Percentiles rank a stretch among this genome's conserved stretches.
Evolutionary conservation across 139 green algal species (phyloP).

Genomic region (Marvania coccoides): DNA sequence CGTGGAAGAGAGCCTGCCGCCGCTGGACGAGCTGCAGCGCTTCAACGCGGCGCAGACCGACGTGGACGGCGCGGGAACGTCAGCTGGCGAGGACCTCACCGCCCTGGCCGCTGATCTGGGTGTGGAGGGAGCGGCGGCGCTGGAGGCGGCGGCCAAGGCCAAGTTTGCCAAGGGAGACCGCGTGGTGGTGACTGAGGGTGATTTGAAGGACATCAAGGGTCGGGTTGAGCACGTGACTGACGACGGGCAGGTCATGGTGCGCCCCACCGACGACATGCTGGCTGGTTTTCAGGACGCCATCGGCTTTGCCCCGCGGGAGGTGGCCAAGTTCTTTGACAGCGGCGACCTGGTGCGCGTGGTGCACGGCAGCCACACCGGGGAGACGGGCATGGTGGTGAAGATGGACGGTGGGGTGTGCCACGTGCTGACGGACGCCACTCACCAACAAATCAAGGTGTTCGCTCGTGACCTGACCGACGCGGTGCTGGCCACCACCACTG

Average conservation of each 20-base stretch:
- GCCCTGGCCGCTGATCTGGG: conserved; percentile 14
- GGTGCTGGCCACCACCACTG: conserved; percentile 22
- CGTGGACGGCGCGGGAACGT: neutral
- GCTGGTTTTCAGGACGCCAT: conserved; percentile 42
- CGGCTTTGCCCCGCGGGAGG: conserved; percentile 45
- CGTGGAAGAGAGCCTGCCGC: conserved; percentile 52
- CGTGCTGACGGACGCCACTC: conserved; percentile 66
- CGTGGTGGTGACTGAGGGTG: conserved; percentile 31
- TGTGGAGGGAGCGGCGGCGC: neutral
- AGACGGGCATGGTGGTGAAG: conserved; percentile 79
- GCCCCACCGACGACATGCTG: conserved; percentile 3
- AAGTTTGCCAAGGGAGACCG: conserved; percentile 45
- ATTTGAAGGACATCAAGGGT: conserved; percentile 76
- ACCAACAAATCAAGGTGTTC: conserved; percentile 80
- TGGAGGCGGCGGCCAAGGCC: neutral
- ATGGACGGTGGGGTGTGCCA: conserved; percentile 52
- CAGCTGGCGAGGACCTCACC: conserved; percentile 5
- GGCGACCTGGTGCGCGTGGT: conserved; percentile 83
- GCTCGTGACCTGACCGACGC: conserved; percentile 69
- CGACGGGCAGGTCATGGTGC: conserved; percentile 61
- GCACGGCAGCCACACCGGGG: conserved; percentile 66
- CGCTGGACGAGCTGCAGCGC: conserved; percentile 82
- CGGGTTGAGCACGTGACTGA: conserved; percentile 48
- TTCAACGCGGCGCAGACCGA: conserved; percentile 59
- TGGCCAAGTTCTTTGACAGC: conserved; percentile 70